Evolutionary conservation across 78 protist species (phyloP), one percentile per base, ranked within the genome.

Genomic region (Anaeramoeba ignava): DNA sequence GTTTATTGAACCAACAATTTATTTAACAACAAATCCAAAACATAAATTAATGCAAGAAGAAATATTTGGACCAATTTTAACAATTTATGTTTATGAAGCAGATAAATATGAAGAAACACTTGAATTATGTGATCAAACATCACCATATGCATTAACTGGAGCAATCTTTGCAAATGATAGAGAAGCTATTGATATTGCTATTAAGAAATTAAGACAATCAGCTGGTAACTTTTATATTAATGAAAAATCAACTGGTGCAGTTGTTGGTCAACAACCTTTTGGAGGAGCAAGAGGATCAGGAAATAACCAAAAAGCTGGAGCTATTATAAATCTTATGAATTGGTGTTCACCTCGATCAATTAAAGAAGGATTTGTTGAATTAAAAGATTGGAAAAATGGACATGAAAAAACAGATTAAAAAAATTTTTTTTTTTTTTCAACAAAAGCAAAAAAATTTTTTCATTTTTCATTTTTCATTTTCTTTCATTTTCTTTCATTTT

Each of bases 291-390:
- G 92, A 27, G 1, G 12, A 33, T 33, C 79, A 33, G 98, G 98
- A 82, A 94, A 96, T 39, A 94, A 95, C 85, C 97, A 95, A 89
- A 95, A 95, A 91, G 93, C 98, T 12, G 98, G 98, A 37, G 39
- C 89, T 17, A 41, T 78, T 3, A 40, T 54, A 39, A 88, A 85
- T 87, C 86, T 95, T 2, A 79, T 67, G 12, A 85, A 96, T 39
- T 93, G 91, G 92, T 81, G 68, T 3, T 86, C 92, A 23, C 80
- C 91, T 41, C 84, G 92, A 23, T 78, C 98, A 41, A 91, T 92
- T 89, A 94, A 93, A 88, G 98, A 95, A 88, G 87, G 38, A 88
- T 83, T 93, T 79, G 38, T 3, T 79, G 81, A 12, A 8, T 79
- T 3, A 3, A 33, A 79, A 8, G 81, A 79, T 3, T 12, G 12